Percentiles rank a stretch among this genome's conserved stretches.
phyloP scores from a whole-genome alignment of 192 early-diverging fungal genomes.

The Coemansia sp. region DNA sequence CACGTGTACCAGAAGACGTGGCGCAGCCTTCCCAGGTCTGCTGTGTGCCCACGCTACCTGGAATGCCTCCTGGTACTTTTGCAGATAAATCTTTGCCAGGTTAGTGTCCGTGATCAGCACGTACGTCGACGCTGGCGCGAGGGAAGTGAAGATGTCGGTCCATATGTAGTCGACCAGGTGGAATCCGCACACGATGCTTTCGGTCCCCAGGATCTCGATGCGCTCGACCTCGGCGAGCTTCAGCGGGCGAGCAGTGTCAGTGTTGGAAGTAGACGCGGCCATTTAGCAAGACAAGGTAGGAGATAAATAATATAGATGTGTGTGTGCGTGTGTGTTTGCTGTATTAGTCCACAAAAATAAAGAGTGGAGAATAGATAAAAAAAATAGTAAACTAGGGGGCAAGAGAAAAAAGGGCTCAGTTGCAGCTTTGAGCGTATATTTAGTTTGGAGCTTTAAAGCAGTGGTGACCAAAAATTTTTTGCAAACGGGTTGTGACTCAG shows the following conservation, averaged over 20 bases:
- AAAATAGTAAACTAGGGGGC: too few relatives aligned
- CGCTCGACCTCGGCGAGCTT: constrained; percentile 60
- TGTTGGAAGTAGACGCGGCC: constrained; percentile 6
- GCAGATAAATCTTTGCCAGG: constrained; percentile 75
- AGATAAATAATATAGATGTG: too few relatives aligned
- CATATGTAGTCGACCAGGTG: constrained; percentile 74
- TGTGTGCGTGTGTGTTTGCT: too few relatives aligned
- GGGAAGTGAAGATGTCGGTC: constrained; percentile 66
- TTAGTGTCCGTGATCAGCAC: constrained; percentile 86
- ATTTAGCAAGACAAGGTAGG: not conserved
- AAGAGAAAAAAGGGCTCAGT: too few relatives aligned
- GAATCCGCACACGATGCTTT: constrained; percentile 86
- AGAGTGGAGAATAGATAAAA: too few relatives aligned
- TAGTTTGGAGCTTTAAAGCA: too few relatives aligned
- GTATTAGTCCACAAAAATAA: too few relatives aligned
- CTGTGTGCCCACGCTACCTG: constrained; percentile 33
- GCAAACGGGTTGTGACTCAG: too few relatives aligned
- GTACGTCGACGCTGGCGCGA: constrained; percentile 77
- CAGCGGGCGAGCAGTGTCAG: constrained; percentile 17
- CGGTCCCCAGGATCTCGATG: constrained; percentile 83
- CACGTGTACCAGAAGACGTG: constrained; percentile 71
- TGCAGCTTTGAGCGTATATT: too few relatives aligned
- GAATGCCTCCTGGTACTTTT: constrained; percentile 60
- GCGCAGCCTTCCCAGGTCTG: constrained; percentile 12
- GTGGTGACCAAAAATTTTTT: too few relatives aligned